These are phyloP conservation scores for Cladosporium sp. DNA, from an alignment of 2,329 filamentous ascomycete species.

Conservation along the genomic window DNA sequence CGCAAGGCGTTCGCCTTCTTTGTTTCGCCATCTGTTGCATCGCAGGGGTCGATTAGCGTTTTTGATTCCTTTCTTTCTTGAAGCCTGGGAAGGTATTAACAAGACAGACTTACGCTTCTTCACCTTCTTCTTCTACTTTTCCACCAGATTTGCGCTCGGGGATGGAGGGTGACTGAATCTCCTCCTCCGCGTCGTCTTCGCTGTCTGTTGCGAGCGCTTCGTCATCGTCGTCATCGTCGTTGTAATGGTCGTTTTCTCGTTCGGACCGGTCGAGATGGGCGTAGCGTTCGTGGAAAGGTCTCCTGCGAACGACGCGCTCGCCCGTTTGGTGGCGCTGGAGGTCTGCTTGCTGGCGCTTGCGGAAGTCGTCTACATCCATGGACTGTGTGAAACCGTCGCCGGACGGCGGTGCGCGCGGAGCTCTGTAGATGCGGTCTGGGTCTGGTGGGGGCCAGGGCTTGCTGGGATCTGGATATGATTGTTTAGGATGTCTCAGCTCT, in stretches of 20 bases:
- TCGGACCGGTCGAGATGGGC: constrained; percentile 29
- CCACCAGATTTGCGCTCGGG: constrained; percentile 3
- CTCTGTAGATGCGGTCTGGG: constrained; percentile 47
- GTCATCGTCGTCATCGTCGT: constrained; percentile 27
- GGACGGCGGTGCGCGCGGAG: constrained; percentile 27
- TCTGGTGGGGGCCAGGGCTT: constrained; percentile 53
- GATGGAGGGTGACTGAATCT: constrained; percentile 19
- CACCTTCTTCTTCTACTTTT: constrained; percentile 45
- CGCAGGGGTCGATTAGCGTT: too few species aligned
- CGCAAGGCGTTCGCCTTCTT: constrained; percentile 70
- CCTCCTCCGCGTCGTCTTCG: constrained; percentile 40
- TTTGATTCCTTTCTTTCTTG: background rate
- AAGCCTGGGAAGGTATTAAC: too few species aligned
- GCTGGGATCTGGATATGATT: constrained; percentile 31
- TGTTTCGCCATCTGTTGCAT: constrained; percentile 63
- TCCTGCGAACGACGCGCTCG: constrained; percentile 39
- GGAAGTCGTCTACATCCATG: constrained; percentile 55
- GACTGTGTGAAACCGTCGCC: constrained; percentile 41
- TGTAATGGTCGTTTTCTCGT: constrained; percentile 23
- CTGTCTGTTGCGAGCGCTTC: constrained; percentile 47
- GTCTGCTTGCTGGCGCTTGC: constrained; percentile 55
- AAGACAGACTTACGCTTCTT: constrained; percentile 43
- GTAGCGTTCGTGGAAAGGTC: constrained; percentile 45
- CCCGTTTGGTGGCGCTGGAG: constrained; percentile 37
- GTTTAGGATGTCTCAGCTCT: background rate